Conservation (phyloP, 1,284 basidiomycete genomes). For the Sphagnurus paluster region DNA sequence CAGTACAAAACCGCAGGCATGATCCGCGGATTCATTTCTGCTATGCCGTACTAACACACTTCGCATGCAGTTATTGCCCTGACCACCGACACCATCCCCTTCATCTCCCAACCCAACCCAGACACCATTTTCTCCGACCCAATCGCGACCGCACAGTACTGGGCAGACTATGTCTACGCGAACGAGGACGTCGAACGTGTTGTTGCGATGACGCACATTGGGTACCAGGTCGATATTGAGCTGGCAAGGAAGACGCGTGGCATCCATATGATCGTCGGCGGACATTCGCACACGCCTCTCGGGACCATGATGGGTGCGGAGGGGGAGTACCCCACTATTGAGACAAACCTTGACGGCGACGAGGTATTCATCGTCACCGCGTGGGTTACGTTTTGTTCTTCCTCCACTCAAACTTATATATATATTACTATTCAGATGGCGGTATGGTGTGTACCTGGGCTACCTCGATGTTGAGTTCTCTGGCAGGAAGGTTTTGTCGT, state of each 20-base stretch:
- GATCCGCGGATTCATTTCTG: neutral
- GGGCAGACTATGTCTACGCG: constrained; percentile 12
- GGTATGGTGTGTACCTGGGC: too few relatives aligned
- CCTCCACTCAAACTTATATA: too few relatives aligned
- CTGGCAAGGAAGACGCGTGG: constrained; percentile 10
- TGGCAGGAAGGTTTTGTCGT: too few relatives aligned
- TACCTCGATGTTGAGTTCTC: too few relatives aligned
- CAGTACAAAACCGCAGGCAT: constrained; percentile 8
- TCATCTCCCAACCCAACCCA: constrained; percentile 10
- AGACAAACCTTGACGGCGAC: constrained; percentile 7
- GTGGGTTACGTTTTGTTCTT: too few relatives aligned
- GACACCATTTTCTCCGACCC: constrained; percentile 13
- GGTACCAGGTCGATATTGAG: constrained; percentile 10
- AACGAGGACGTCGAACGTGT: constrained; percentile 11
- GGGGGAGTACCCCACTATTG: constrained; percentile 9
- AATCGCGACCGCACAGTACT: constrained; percentile 11
- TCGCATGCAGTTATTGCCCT: constrained; percentile 8
- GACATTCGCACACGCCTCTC: constrained; percentile 10
- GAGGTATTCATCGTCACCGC: constrained; percentile 11
- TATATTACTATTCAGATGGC: too few relatives aligned
- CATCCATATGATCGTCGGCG: constrained; percentile 11
- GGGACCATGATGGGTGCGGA: constrained; percentile 9
- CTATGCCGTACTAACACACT: neutral
- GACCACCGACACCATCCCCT: constrained; percentile 11
- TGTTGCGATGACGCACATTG: constrained; percentile 12